Evolutionary conservation across 2,329 filamentous ascomycete genomes (phyloP).

Genomic region (Aureobasidium sp.): DNA sequence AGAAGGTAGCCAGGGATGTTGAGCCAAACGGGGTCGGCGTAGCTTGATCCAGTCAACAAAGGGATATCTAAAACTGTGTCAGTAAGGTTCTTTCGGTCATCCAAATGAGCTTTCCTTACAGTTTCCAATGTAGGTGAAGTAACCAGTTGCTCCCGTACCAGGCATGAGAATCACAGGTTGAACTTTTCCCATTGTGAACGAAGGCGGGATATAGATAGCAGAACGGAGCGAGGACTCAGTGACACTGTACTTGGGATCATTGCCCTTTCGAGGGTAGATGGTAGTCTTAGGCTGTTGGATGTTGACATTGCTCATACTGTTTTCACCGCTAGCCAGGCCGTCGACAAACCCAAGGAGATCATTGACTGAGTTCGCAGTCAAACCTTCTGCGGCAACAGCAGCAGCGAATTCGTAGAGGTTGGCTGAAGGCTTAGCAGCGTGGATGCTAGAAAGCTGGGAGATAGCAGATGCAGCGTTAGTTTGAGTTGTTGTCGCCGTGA

Average conservation of each 20-base stretch:
- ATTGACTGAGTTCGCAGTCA: conserved; percentile 19
- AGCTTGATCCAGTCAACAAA: conserved; percentile 27
- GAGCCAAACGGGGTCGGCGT: conserved; percentile 48
- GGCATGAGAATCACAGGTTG: conserved; percentile 48
- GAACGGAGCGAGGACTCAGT: conserved; percentile 40
- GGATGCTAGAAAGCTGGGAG: conserved; percentile 16
- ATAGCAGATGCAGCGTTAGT: conserved; percentile 21
- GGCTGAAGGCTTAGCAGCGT: conserved; percentile 21
- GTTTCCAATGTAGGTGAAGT: conserved; percentile 40
- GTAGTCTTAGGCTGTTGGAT: conserved; percentile 18
- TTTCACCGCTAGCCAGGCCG: conserved; percentile 21
- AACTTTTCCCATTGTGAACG: conserved; percentile 42
- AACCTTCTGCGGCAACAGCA: conserved; percentile 23
- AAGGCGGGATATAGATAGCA: conserved; percentile 47
- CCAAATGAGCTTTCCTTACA: conserved; percentile 15
- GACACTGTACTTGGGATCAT: conserved; percentile 45
- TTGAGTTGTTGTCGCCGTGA: conserved; percentile 24
- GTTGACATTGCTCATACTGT: conserved; percentile 26
- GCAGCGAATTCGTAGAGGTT: conserved; percentile 24
- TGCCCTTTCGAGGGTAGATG: conserved; percentile 33
- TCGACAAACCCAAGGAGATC: conserved; percentile 23
- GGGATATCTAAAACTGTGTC: conserved; percentile 32
- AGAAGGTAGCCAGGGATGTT: conserved; percentile 46
- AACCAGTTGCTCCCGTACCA: conserved; percentile 46
- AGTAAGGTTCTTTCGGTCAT: background rate